Conservation (phyloP, 192 early-diverging fungal genomes). For the Backusella macrospora region DNA sequence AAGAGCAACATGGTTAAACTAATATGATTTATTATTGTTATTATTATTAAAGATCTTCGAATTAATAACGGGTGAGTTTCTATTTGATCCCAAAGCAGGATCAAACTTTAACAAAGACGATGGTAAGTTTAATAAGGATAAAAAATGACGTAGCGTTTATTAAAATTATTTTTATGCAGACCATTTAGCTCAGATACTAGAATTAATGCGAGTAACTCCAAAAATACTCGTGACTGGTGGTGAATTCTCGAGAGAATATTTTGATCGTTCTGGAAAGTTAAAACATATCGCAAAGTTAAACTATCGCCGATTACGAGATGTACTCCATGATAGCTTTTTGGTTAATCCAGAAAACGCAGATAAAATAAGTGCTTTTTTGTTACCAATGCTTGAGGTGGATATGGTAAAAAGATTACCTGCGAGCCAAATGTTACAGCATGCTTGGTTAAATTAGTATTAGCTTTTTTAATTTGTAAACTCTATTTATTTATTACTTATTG, state of each 20-base stretch:
- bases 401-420: constrained; percentile 22
- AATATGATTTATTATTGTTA: too few species aligned
- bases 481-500: too few species aligned
- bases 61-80: constrained; percentile 88
- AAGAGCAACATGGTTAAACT: too few species aligned
- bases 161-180: constrained; percentile 49
- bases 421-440: constrained; percentile 23
- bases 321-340: constrained; percentile 85
- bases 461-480: background rate
- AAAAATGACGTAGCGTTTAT: too few species aligned
- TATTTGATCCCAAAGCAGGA: constrained; percentile 94
- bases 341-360: constrained; percentile 72
- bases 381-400: constrained; percentile 69
- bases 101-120: constrained; percentile 88
- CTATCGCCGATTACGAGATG: constrained; percentile 80
- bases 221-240: constrained; percentile 78
- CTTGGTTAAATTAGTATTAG: constrained; percentile 22
- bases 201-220: constrained; percentile 82
- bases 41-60: constrained; percentile 66
- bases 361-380: constrained; percentile 72
- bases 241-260: constrained; percentile 82
- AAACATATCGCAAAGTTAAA: constrained; percentile 84
- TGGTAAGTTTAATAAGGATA: constrained; percentile 49
- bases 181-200: constrained; percentile 93
- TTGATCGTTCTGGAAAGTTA: constrained; percentile 85